Conservation (phyloP, 2,329 filamentous ascomycete genomes). For the Neofusicoccum cordaticola region DNA sequence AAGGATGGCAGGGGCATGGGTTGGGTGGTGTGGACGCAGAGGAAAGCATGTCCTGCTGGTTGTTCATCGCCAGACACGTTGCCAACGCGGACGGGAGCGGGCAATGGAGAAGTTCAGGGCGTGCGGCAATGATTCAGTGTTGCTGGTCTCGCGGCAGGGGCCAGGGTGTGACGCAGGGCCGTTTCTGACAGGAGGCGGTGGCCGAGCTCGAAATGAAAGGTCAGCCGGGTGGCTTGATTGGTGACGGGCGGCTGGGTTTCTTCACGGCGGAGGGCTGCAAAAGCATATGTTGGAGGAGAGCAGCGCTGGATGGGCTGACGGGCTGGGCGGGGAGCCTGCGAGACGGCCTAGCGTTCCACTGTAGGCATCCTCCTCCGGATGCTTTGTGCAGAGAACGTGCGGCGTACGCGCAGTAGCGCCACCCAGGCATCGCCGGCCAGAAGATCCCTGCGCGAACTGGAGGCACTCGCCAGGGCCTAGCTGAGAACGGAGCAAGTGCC, state of each 20-base stretch:
- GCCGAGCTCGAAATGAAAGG: neutral
- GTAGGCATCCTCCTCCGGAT: neutral
- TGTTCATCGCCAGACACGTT: neutral
- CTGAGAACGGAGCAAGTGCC: neutral
- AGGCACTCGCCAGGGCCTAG: neutral
- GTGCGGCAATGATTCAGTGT: neutral
- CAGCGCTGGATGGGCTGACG: neutral
- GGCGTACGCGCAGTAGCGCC: neutral
- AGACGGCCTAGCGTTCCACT: neutral
- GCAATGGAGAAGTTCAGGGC: neutral
- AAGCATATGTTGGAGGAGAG: neutral
- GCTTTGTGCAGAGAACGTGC: neutral
- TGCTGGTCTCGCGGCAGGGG: neutral
- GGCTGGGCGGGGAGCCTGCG: neutral
- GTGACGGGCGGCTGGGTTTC: neutral
- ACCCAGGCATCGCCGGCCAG: neutral
- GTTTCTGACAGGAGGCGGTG: neutral
- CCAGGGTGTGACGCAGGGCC: neutral
- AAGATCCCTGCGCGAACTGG: neutral
- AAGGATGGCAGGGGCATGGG: neutral
- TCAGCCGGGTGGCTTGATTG: slow-evolving; percentile 1
- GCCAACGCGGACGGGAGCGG: neutral
- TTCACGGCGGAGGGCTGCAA: neutral
- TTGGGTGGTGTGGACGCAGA: neutral
- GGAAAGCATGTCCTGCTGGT: neutral